Percentiles rank a stretch among this genome's conserved stretches.
These are phyloP conservation scores for Fusarium nanum DNA, from an alignment of 2,329 filamentous ascomycete species.

Conservation along the genomic window DNA sequence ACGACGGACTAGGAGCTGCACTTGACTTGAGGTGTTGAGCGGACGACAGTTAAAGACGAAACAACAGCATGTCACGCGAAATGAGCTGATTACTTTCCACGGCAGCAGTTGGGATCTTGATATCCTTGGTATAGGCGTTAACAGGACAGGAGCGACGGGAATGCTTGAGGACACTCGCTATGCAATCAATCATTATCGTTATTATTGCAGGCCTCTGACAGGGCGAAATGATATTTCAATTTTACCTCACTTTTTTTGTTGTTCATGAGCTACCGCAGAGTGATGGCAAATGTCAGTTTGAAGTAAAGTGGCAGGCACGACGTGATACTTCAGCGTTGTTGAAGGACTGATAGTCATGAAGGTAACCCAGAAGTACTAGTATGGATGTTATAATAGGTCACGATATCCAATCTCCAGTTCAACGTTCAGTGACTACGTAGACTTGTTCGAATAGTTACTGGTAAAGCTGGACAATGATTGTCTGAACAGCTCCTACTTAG, in stretches of 20 bases:
- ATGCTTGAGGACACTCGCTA: slow-evolving; percentile 34
- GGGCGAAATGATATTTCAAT: not conserved
- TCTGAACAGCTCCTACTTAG: slow-evolving; percentile 4
- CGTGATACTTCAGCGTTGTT: not conserved
- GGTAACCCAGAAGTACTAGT: not conserved
- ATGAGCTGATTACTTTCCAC: slow-evolving; percentile 11
- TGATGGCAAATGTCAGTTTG: not conserved
- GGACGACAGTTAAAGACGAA: slow-evolving; percentile 19
- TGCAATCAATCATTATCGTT: slow-evolving; percentile 5
- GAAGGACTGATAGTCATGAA: not conserved
- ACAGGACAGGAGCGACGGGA: slow-evolving; percentile 33
- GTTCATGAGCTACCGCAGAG: not conserved
- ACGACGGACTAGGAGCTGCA: slow-evolving; percentile 50
- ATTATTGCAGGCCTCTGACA: slow-evolving; percentile 7
- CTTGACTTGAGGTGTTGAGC: not conserved
- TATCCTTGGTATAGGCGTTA: slow-evolving; percentile 38
- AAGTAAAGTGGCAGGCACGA: not conserved
- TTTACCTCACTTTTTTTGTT: not conserved
- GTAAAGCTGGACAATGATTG: not conserved
- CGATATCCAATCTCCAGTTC: not conserved
- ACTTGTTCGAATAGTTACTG: not conserved
- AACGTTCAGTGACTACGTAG: not conserved
- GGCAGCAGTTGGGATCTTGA: slow-evolving; percentile 19
- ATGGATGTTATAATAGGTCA: not conserved
- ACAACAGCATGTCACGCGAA: slow-evolving; percentile 24